Conservation (phyloP, 768 basidiomycete genomes). For the Nevesoporus exiguus region DNA sequence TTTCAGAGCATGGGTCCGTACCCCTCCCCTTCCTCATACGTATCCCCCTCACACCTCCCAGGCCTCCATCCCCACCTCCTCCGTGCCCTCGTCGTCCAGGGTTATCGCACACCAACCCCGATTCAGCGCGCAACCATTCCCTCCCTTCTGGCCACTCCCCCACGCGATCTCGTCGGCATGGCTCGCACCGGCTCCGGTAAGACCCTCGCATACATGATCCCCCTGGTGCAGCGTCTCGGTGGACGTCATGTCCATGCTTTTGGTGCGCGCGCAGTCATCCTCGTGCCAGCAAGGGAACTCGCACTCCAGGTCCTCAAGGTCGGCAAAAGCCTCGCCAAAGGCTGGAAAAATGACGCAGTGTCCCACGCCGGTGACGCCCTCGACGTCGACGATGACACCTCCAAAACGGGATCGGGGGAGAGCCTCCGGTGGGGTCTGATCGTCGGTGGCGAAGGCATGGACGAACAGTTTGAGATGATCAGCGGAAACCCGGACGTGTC, state of each 20-base stretch:
- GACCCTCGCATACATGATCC: slow-evolving; percentile 93
- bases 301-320: slow-evolving; percentile 92
- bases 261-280: slow-evolving; percentile 82
- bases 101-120: slow-evolving; percentile 92
- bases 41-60: slow-evolving; percentile 28
- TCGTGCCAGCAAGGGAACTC: slow-evolving; percentile 91
- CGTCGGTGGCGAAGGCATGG: slow-evolving; percentile 93
- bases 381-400: slow-evolving; percentile 47
- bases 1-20: slow-evolving; percentile 92
- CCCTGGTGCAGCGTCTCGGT: slow-evolving; percentile 81
- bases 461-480: slow-evolving; percentile 96
- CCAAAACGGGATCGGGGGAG: slow-evolving; percentile 47
- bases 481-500: slow-evolving; percentile 93
- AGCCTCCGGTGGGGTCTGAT: slow-evolving; percentile 86
- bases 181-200: slow-evolving; percentile 98
- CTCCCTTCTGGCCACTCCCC: slow-evolving; percentile 74
- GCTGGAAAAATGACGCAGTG: slow-evolving; percentile 60
- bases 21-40: background rate
- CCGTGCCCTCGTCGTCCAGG: slow-evolving; percentile 84
- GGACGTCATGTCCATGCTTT: slow-evolving; percentile 76
- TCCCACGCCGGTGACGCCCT: slow-evolving; percentile 72
- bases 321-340: slow-evolving; percentile 88
- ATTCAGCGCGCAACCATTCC: slow-evolving; percentile 93
- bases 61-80: slow-evolving; percentile 82
- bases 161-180: slow-evolving; percentile 95